Evolutionary conservation across 2,329 filamentous ascomycete genomes (phyloP).

Genomic region (Aspergillus pseudotamarii): DNA sequence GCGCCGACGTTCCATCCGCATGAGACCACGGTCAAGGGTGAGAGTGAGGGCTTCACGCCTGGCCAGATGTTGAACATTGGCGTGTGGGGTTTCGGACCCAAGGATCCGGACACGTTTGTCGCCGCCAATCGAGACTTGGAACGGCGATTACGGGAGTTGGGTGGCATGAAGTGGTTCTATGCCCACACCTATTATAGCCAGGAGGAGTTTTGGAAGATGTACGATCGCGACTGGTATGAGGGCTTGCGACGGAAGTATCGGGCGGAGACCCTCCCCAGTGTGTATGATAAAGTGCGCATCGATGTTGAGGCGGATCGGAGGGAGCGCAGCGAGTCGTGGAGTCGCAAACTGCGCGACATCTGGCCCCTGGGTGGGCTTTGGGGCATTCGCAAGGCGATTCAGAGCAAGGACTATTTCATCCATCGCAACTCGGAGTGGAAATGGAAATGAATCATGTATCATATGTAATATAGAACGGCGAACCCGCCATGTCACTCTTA

Average conservation of each 20-base stretch:
- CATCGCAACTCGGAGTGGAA: slow-evolving; percentile 22
- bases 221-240: slow-evolving; percentile 43
- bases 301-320: slow-evolving; percentile 14
- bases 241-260: slow-evolving; percentile 42
- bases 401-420: slow-evolving; percentile 22
- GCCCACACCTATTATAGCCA: slow-evolving; percentile 80
- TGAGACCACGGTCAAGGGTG: slow-evolving; percentile 29
- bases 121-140: slow-evolving; percentile 72
- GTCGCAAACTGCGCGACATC: slow-evolving; percentile 14
- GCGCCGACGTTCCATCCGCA: slow-evolving; percentile 21
- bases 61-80: slow-evolving; percentile 55
- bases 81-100: slow-evolving; percentile 78
- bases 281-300: slow-evolving; percentile 26
- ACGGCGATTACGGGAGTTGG: slow-evolving; percentile 66
- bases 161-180: slow-evolving; percentile 85
- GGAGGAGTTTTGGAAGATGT: slow-evolving; percentile 48
- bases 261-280: slow-evolving; percentile 28
- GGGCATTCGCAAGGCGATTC: slow-evolving; percentile 21
- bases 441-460: slow-evolving; percentile 11
- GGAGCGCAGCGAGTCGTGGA: slow-evolving; percentile 18
- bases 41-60: slow-evolving; percentile 12
- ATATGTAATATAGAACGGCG: background rate
- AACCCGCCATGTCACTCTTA: slow-evolving; percentile 1
- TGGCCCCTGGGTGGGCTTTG: slow-evolving; percentile 21
- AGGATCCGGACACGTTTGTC: slow-evolving; percentile 57